These are phyloP conservation scores for Cucurbitaria berberidis DNA, from an alignment of 2,329 filamentous ascomycete genomes.

Conservation along the genomic window DNA sequence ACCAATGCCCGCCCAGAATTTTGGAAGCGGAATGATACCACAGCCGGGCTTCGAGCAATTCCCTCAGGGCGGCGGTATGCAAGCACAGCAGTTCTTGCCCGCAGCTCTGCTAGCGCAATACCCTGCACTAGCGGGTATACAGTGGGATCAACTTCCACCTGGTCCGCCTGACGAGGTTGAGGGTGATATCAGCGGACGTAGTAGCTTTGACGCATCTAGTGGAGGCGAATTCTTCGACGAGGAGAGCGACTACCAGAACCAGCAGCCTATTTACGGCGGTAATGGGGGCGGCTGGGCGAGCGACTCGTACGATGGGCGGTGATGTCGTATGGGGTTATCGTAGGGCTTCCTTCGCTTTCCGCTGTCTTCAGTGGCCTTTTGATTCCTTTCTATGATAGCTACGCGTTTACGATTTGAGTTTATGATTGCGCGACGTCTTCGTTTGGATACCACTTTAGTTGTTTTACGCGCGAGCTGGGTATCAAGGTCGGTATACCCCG, in stretches of 20 bases:
- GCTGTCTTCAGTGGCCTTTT: not conserved
- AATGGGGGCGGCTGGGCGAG: constrained; percentile 45
- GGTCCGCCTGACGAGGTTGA: constrained; percentile 61
- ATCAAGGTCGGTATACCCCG: constrained; percentile 20
- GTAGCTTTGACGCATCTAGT: constrained; percentile 77
- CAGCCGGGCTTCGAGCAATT: constrained; percentile 45
- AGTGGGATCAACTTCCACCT: constrained; percentile 80
- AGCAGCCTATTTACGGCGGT: constrained; percentile 37
- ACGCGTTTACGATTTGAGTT: constrained; percentile 12
- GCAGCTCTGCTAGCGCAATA: constrained; percentile 90
- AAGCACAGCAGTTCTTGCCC: constrained; percentile 65
- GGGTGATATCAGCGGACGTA: constrained; percentile 74
- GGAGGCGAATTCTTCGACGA: constrained; percentile 74
- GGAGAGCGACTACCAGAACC: constrained; percentile 60
- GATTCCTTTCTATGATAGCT: not conserved
- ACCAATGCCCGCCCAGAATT: constrained; percentile 39
- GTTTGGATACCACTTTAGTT: constrained; percentile 27
- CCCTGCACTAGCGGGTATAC: constrained; percentile 86
- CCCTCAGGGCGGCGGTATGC: constrained; percentile 30
- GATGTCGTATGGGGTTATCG: not conserved
- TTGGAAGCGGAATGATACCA: constrained; percentile 41
- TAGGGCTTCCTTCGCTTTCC: not conserved
- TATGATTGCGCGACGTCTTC: constrained; percentile 6
- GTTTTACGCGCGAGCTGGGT: constrained; percentile 9
- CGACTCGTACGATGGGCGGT: constrained; percentile 29